A percentile compares a stretch with the other conserved stretches of the same genome.
phyloP scores from a whole-genome alignment of 1,284 basidiomycete species.

The Ustilago loliicola region DNA sequence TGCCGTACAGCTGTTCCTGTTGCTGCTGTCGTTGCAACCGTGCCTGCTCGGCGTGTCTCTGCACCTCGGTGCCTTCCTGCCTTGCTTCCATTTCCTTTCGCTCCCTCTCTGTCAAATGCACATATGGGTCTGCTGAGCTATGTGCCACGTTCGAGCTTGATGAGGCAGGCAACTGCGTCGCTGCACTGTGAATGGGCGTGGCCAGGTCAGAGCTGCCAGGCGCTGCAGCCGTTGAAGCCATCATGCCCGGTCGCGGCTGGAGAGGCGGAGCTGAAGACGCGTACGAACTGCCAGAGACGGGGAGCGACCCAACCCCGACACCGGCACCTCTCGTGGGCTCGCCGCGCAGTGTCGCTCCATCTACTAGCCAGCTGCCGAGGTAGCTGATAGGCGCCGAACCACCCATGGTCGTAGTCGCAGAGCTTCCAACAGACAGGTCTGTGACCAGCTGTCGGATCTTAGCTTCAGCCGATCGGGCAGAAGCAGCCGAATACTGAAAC shows the following conservation, averaged over 20 bases:
- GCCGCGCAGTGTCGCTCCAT: constrained; percentile 24
- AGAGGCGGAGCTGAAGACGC: background rate
- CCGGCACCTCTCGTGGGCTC: background rate
- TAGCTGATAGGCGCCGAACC: constrained; percentile 14
- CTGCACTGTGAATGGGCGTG: constrained; percentile 14
- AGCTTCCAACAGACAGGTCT: constrained; percentile 22
- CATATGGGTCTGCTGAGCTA: constrained; percentile 4
- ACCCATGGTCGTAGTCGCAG: constrained; percentile 9
- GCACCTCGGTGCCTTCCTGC: constrained; percentile 45
- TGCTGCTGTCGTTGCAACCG: constrained; percentile 40
- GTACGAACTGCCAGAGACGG: background rate
- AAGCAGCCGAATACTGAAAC: constrained; percentile 34
- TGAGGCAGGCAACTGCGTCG: constrained; percentile 13
- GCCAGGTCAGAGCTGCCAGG: constrained; percentile 13
- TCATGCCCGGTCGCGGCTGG: background rate
- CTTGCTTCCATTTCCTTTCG: constrained; percentile 42
- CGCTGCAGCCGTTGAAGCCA: constrained; percentile 2
- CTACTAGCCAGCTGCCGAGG: constrained; percentile 50
- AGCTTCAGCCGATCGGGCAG: constrained; percentile 15
- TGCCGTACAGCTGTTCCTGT: constrained; percentile 37
- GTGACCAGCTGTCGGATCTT: constrained; percentile 36
- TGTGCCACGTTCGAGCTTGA: constrained; percentile 5
- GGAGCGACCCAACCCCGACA: background rate
- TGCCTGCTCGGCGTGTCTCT: constrained; percentile 35
- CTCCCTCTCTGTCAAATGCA: constrained; percentile 29